Conservation (phyloP, 23 red algal genomes). For the Agarophyton chilense region DNA sequence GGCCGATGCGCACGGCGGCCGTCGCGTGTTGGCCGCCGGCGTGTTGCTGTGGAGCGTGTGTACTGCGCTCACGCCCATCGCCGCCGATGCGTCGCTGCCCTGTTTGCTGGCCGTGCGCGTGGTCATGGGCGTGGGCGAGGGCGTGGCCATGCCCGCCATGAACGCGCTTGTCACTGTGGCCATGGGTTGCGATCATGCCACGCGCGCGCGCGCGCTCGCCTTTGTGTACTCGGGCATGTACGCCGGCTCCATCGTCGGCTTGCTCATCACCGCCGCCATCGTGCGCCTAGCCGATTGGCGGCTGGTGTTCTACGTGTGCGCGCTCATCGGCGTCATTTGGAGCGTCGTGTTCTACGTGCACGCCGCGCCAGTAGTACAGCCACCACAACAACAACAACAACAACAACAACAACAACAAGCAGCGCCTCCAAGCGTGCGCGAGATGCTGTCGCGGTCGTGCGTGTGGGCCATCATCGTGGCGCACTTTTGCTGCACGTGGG, state of each 20-base stretch:
- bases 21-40: conserved; percentile 48
- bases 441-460: conserved; percentile 20
- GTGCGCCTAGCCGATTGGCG: conserved; percentile 20
- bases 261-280: conserved; percentile 42
- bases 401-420: background rate
- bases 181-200: background rate
- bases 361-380: background rate
- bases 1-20: conserved; percentile 26
- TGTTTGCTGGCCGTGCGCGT: conserved; percentile 49
- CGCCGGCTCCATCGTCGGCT: conserved; percentile 61
- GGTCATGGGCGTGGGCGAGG: conserved; percentile 51
- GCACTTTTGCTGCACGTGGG: conserved; percentile 56
- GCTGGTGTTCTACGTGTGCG: conserved; percentile 52
- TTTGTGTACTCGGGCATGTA: conserved; percentile 69
- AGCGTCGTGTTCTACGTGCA: conserved; percentile 33
- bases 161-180: conserved; percentile 25
- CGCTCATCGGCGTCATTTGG: conserved; percentile 15
- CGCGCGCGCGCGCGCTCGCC: conserved; percentile 51
- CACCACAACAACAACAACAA: background rate
- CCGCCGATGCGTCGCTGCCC: conserved; percentile 13
- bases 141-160: conserved; percentile 67
- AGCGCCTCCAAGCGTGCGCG: conserved; percentile 5
- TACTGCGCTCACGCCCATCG: conserved; percentile 26
- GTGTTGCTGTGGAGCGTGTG: conserved; percentile 41
- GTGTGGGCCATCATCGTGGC: conserved; percentile 61